Base-by-base conservation (phyloP, 176 grass and related monocot genomes). In the bread wheat (Triticum aestivum) region DNA sequence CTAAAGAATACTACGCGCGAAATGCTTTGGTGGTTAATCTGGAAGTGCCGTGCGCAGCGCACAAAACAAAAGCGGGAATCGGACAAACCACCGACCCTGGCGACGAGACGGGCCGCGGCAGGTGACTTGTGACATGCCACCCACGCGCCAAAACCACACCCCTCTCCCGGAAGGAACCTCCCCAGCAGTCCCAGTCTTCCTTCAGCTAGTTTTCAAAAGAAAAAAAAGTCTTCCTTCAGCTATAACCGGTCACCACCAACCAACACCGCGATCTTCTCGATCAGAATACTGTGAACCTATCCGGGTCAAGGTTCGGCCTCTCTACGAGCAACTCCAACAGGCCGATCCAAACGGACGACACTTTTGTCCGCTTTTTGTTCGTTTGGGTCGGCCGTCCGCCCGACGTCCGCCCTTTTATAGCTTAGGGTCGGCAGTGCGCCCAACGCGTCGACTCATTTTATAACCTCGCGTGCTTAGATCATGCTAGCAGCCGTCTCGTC, bases 121-220 rank as follows among this genome's bases (percentile, higher is more conserved):
- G 37, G 32, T 11, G 68, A 34, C 17, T 4, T 83, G 79, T 72
- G 85, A 77, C 75, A 69, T 75, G 76, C 76, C 81, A 91, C 47
- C 75, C 85, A 91, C 80, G 54, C 79, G 58, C 85, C 26, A 27
- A 38, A 27, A 23, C 21, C 51, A 6, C 51, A 6, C 5, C 42
- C n/a, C 54, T 59, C 54, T 78, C 49, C 61, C 79, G 47, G 76
- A 84, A 91, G 85, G 9, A 78, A 68, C 83, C 67, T 32, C 37
- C 37, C 64, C 3, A 10, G 44, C 44, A 47, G 9, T 24, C 75
- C 5, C 23, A 42, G 63, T 64, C 83, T 30, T 45, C 42, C 20
- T 42, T 30, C 29, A 30, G 29, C 2, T 30, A 30, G 29, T 30
- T 30, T 30, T 30, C 29, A 30, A 30, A 30, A 30, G 29, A 30